These are phyloP conservation scores for Solanum tarijense DNA, from an alignment of 257 asterid species.

Conservation along the genomic window DNA sequence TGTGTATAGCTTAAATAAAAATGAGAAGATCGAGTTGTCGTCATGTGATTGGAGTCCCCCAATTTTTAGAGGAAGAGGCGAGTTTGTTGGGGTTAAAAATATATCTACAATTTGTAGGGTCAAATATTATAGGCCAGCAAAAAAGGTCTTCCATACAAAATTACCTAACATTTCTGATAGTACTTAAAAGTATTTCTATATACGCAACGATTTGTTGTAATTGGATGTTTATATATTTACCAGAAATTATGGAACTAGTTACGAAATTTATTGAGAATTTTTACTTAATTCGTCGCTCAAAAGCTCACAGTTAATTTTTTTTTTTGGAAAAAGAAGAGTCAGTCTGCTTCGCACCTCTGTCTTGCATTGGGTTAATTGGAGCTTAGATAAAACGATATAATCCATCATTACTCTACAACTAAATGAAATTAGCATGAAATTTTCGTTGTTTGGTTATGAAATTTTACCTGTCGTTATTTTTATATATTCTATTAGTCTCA, in stretches of 20 bases:
- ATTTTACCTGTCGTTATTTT: too few relatives aligned
- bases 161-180: conserved; percentile 1
- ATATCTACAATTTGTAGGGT: neutral
- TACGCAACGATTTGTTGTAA: neutral
- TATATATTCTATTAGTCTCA: too few relatives aligned
- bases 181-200: neutral
- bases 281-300: neutral
- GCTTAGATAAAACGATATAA: too few relatives aligned
- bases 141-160: conserved; percentile 5
- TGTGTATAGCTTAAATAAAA: neutral
- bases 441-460: neutral
- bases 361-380: too few relatives aligned
- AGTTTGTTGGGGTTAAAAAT: neutral
- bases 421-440: too few relatives aligned
- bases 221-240: neutral
- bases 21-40: neutral
- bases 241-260: too few relatives aligned
- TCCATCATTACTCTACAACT: neutral
- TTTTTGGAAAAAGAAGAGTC: too few relatives aligned
- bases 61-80: conserved; percentile 18
- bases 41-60: neutral
- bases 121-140: conserved; percentile 7
- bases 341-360: too few relatives aligned
- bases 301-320: too few relatives aligned
- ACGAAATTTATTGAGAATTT: too few relatives aligned